phyloP scores from a whole-genome alignment of 352 stramenopile species.

The Phytophthora sp. region DNA sequence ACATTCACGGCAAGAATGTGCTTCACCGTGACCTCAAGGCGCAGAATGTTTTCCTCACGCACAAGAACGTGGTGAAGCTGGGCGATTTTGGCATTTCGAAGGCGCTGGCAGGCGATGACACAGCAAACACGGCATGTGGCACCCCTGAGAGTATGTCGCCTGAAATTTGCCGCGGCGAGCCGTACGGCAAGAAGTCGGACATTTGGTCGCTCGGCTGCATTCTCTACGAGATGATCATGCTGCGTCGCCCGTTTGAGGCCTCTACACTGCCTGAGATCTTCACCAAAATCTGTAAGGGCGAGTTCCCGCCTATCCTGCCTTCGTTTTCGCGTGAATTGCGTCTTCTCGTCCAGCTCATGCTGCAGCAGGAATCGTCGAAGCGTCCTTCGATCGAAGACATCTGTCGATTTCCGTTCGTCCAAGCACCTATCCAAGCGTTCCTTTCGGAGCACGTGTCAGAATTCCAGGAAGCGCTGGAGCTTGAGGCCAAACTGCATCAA shows the following conservation, averaged over 20 bases:
- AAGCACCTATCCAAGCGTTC: slow-evolving; percentile 85
- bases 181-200: slow-evolving; percentile 90
- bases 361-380: slow-evolving; percentile 87
- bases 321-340: slow-evolving; percentile 83
- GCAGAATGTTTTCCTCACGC: slow-evolving; percentile 89
- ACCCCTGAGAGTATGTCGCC: slow-evolving; percentile 91
- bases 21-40: slow-evolving; percentile 89
- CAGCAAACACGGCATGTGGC: slow-evolving; percentile 82
- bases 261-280: slow-evolving; percentile 86
- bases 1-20: slow-evolving; percentile 91
- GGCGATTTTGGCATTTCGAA: slow-evolving; percentile 92
- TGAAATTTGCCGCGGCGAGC: slow-evolving; percentile 87
- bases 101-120: slow-evolving; percentile 78
- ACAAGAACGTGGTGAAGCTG: slow-evolving; percentile 89
- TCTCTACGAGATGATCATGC: slow-evolving; percentile 91
- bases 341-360: slow-evolving; percentile 87
- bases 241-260: slow-evolving; percentile 84
- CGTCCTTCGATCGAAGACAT: slow-evolving; percentile 90
- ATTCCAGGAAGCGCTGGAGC: slow-evolving; percentile 86
- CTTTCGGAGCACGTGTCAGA: slow-evolving; percentile 85
- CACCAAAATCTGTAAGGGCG: slow-evolving; percentile 88
- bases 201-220: slow-evolving; percentile 92
- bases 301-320: slow-evolving; percentile 81
- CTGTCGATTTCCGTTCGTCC: slow-evolving; percentile 87
- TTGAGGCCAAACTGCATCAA: slow-evolving; percentile 89